Percentiles rank a stretch among this genome's conserved stretches.
These are phyloP conservation scores for Drechslera avenae DNA, from an alignment of 2,329 filamentous ascomycete species.

Conservation along the genomic window DNA sequence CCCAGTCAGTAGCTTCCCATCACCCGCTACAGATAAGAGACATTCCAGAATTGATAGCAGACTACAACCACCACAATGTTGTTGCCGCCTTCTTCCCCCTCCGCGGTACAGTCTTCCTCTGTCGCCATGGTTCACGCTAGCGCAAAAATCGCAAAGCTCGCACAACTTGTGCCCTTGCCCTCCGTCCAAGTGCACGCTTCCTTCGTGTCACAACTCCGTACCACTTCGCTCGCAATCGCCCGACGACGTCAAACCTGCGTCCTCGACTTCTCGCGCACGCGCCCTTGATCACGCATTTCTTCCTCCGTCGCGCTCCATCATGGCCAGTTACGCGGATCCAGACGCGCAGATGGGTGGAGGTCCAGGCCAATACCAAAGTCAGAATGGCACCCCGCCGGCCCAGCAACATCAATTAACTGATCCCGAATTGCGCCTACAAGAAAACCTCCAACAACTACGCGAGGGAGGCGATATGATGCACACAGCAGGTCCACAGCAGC, in stretches of 20 bases:
- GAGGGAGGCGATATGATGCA: slow-evolving; percentile 42
- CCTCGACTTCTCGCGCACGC: neutral
- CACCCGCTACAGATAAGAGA: slow-evolving; percentile 17
- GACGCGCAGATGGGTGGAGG: slow-evolving; percentile 42
- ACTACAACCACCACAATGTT: slow-evolving; percentile 21
- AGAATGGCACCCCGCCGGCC: slow-evolving; percentile 43
- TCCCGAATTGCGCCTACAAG: slow-evolving; percentile 41
- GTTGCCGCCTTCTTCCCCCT: slow-evolving; percentile 6
- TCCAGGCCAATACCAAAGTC: slow-evolving; percentile 42
- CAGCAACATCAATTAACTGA: slow-evolving; percentile 42
- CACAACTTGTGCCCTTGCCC: slow-evolving; percentile 38
- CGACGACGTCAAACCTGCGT: slow-evolving; percentile 11
- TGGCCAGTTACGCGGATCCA: slow-evolving; percentile 44
- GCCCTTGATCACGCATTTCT: slow-evolving; percentile 3
- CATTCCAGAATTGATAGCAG: slow-evolving; percentile 3
- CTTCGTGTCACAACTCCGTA: slow-evolving; percentile 28
- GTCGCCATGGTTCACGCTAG: slow-evolving; percentile 35
- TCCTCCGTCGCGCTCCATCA: slow-evolving; percentile 25
- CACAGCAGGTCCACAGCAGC: slow-evolving; percentile 29
- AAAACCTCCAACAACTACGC: slow-evolving; percentile 44
- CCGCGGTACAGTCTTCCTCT: slow-evolving; percentile 14
- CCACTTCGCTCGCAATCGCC: slow-evolving; percentile 26
- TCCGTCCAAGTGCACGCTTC: slow-evolving; percentile 24
- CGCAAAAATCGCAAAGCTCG: slow-evolving; percentile 39
- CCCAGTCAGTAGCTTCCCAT: slow-evolving; percentile 10